Base-by-base conservation (phyloP, 2,329 filamentous ascomycete genomes). In the Colletotrichum tropicicola region DNA sequence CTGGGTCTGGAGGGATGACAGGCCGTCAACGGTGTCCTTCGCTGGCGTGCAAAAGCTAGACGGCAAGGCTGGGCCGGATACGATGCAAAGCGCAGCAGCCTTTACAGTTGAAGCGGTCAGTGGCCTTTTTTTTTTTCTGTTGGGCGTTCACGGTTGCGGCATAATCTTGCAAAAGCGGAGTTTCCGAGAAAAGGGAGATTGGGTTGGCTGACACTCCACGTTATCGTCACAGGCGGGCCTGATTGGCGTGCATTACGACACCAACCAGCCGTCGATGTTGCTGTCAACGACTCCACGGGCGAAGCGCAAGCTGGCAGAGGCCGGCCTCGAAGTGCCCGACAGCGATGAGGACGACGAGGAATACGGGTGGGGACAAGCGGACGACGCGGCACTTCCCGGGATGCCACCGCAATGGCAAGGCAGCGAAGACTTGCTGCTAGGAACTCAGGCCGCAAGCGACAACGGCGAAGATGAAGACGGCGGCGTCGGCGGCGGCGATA, bases 321-420 rank as follows among this genome's bases (percentile, higher is more conserved):
- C 88, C 5, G 85, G 84, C 55, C 79, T 87, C 51, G 87, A 89
- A 70, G 81, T 89, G 47, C 82, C 86, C 2, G 87, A 89, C 66
- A 90, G 87, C 67, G 87, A 89, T 44, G 86, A 85, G 28, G 82
- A 83, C 15, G 89, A 91, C 64, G 90, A 92, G 68, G 88, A 92
- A 71, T 92, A 92, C 71, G 90, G 89, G 13, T 93, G 91, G 91
- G 85, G 85, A 39, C 87, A 91, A 55, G 86, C 88, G 45, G 88
- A 90, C 70, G 89, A 91, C 60, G 84, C 86, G 59, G 82, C 85
- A 53, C 78, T 89, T 70, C 87, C 88, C 10, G 79, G 78, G 4
- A 85, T 84, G 75, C 87, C 87, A n/a, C 87, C 87, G 8, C 88
- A 90, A 73, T 90, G 87, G 87, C 88, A 90, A 75, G 88, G 88